These are phyloP conservation scores for Dinochytrium kinnereticum DNA, from an alignment of 371 early-diverging fungal genomes.

Conservation along the genomic window DNA sequence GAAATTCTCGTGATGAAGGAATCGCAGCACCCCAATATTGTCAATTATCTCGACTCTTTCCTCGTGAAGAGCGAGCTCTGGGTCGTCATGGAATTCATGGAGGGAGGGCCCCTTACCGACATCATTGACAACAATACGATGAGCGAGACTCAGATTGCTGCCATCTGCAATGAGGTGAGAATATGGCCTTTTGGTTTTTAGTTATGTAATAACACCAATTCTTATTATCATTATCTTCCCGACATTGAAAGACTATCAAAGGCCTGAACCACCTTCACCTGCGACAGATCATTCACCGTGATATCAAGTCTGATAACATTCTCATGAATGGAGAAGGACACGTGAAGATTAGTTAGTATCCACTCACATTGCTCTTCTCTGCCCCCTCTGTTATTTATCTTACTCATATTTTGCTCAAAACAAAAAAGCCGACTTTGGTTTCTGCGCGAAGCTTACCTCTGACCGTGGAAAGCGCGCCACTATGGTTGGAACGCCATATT, in stretches of 20 bases:
- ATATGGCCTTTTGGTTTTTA: background rate
- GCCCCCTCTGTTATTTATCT: too few relatives aligned
- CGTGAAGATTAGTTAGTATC: constrained; percentile 88
- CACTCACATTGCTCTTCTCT: too few relatives aligned
- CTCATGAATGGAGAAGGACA: constrained; percentile 81
- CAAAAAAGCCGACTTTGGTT: constrained; percentile 91
- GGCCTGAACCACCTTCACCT: constrained; percentile 91
- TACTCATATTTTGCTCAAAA: constrained; percentile 5
- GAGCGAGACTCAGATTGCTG: constrained; percentile 89
- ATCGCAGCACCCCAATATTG: constrained; percentile 91
- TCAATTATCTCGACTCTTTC: constrained; percentile 90
- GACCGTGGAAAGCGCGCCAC: constrained; percentile 90
- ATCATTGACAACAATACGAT: constrained; percentile 91
- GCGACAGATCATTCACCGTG: constrained; percentile 92
- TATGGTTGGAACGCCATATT: constrained; percentile 69
- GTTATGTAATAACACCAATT: background rate
- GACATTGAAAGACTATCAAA: constrained; percentile 69
- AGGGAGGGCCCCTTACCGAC: constrained; percentile 96
- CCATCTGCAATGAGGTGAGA: constrained; percentile 62
- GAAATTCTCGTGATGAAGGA: constrained; percentile 96
- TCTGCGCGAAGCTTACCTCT: constrained; percentile 89
- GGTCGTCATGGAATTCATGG: constrained; percentile 99
- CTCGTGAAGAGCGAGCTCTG: constrained; percentile 84
- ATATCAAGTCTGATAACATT: constrained; percentile 96
- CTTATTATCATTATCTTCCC: background rate